phyloP scores from a whole-genome alignment of 352 stramenopile genomes.

The Thraustochytrium striatum region DNA sequence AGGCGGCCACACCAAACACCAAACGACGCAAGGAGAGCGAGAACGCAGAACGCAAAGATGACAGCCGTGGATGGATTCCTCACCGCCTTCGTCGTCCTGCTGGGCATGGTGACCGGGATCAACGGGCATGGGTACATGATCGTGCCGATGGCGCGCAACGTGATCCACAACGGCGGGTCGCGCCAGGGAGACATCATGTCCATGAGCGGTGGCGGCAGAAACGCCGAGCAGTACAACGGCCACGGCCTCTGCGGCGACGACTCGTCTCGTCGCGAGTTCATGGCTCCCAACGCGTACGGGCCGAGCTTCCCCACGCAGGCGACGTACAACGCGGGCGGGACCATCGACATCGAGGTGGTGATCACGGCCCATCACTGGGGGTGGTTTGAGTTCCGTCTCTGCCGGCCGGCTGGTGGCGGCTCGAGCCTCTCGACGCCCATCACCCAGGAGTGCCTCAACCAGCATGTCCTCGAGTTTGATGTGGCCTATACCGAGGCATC shows the following conservation, averaged over 20 bases:
- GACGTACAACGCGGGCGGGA: constrained; percentile 6
- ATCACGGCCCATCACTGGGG: constrained; percentile 60
- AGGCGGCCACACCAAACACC: too few species aligned
- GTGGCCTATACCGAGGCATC: not conserved
- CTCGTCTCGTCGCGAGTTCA: not conserved
- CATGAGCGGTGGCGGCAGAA: not conserved
- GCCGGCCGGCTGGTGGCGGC: constrained; percentile 48
- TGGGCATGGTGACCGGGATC: not conserved
- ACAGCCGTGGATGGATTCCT: too few species aligned
- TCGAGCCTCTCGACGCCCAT: constrained; percentile 51
- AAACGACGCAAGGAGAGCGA: too few species aligned
- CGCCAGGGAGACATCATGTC: not conserved
- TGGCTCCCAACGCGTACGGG: not conserved
- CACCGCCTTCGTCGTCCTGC: too few species aligned
- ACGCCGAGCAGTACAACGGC: not conserved
- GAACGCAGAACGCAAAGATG: too few species aligned
- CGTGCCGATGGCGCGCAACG: not conserved
- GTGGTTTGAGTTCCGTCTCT: constrained; percentile 62
- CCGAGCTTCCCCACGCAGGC: not conserved
- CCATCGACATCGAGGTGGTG: constrained; percentile 55
- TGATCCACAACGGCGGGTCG: constrained; percentile 21
- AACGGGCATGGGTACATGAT: constrained; percentile 13
- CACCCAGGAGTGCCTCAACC: constrained; percentile 60
- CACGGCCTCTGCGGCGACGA: constrained; percentile 44
- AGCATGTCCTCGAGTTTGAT: constrained; percentile 56